Percentiles rank a stretch among this genome's conserved stretches.
Evolutionary conservation across 2,329 filamentous ascomycete species (phyloP).

Genomic region (Coniochaeta hoffmannii): DNA sequence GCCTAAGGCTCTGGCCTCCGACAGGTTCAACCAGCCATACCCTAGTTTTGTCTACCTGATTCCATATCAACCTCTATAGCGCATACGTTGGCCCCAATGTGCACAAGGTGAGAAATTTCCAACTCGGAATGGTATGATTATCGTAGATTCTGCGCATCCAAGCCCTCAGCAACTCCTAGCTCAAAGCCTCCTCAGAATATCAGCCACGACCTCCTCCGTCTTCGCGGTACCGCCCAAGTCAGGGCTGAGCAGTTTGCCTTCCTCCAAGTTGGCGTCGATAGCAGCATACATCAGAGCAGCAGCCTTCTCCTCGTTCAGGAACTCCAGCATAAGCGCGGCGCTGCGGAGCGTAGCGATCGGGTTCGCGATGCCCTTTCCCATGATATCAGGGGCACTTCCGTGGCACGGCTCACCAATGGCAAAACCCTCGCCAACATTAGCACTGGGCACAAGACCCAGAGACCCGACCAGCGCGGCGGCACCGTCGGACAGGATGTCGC

Average conservation of each 20-base stretch:
- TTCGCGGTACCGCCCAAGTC: constrained; percentile 81
- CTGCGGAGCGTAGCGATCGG: constrained; percentile 91
- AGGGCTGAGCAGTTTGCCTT: constrained; percentile 71
- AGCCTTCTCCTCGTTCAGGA: constrained; percentile 78
- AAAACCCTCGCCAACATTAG: constrained; percentile 90
- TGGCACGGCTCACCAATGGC: constrained; percentile 98
- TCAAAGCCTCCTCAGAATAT: constrained; percentile 76
- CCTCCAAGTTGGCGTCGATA: constrained; percentile 80
- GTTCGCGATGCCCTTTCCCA: constrained; percentile 88
- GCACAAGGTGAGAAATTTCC: background rate
- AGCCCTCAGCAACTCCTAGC: background rate
- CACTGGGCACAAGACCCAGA: constrained; percentile 84
- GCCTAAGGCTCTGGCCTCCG: too few species aligned
- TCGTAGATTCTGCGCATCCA: background rate
- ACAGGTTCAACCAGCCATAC: too few species aligned
- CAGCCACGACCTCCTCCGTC: constrained; percentile 77
- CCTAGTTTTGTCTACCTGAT: background rate
- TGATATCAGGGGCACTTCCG: constrained; percentile 90
- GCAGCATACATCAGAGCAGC: constrained; percentile 84
- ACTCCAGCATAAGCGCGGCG: constrained; percentile 93
- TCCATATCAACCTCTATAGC: background rate
- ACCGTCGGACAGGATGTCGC: constrained; percentile 92
- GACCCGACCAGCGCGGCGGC: constrained; percentile 90
- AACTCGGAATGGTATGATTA: background rate
- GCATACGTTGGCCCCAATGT: background rate